These are phyloP conservation scores for Floccularia luteovirens DNA, from an alignment of 768 basidiomycete species.

Conservation along the genomic window DNA sequence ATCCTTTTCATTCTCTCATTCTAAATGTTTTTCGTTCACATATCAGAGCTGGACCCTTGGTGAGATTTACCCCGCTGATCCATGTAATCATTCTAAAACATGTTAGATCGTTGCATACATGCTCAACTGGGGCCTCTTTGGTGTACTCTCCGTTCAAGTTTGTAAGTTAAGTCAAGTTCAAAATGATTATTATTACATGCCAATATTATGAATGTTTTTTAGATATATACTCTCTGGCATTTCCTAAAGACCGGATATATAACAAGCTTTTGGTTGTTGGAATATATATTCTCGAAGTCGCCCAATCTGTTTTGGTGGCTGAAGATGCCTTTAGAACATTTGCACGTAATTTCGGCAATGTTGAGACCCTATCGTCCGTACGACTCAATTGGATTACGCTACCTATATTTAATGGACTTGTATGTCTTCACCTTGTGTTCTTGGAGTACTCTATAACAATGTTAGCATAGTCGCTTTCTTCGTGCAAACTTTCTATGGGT, in stretches of 20 bases:
- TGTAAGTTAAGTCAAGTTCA: conserved; percentile 8
- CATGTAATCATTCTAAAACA: neutral
- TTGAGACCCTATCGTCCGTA: conserved; percentile 7
- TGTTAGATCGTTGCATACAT: conserved; percentile 12
- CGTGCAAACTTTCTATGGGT: conserved; percentile 12
- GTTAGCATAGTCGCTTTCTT: conserved; percentile 10
- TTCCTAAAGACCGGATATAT: conserved; percentile 10
- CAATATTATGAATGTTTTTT: neutral
- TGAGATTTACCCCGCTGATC: neutral
- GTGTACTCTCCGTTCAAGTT: conserved; percentile 13
- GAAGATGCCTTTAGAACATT: conserved; percentile 13
- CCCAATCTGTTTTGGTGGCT: conserved; percentile 11
- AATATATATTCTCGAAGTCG: conserved; percentile 8
- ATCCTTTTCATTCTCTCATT: no score
- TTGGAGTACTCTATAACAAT: no score
- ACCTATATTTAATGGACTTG: conserved; percentile 13
- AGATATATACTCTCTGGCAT: conserved; percentile 17
- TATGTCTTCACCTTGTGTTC: neutral
- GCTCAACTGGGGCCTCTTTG: conserved; percentile 13
- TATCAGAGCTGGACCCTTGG: neutral
- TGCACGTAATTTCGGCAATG: conserved; percentile 12
- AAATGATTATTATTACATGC: neutral
- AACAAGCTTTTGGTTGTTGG: conserved; percentile 10
- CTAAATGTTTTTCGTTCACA: no score
- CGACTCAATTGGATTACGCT: conserved; percentile 12